Percentiles rank a stretch among this genome's conserved stretches.
Evolutionary conservation across 257 asterid species (phyloP).

Genomic region (Leonotis leonurus): DNA sequence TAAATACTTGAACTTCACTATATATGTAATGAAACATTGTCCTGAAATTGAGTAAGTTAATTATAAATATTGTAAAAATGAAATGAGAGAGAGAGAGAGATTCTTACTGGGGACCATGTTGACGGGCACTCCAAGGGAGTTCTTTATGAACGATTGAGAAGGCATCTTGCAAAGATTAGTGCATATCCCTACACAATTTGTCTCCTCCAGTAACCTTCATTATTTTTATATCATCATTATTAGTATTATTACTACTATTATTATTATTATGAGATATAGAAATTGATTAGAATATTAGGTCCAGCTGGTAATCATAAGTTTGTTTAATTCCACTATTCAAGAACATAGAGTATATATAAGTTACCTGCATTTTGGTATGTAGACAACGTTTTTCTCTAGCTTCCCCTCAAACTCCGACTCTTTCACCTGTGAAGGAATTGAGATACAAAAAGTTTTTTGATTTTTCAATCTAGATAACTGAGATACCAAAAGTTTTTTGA

Average conservation of each 20-base stretch:
- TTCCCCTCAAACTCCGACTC: constrained; percentile 63
- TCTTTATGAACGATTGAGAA: constrained; percentile 73
- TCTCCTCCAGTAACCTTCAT: constrained; percentile 76
- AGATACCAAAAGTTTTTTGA: neutral
- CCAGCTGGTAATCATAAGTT: too few relatives aligned
- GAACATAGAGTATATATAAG: too few relatives aligned
- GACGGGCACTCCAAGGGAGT: constrained; percentile 70
- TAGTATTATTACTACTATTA: neutral
- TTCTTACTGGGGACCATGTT: constrained; percentile 90
- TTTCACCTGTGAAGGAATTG: constrained; percentile 38
- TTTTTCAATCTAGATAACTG: neutral
- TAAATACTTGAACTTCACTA: too few relatives aligned
- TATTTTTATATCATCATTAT: neutral
- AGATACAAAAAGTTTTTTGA: neutral
- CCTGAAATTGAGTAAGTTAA: too few relatives aligned
- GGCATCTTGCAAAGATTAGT: constrained; percentile 94
- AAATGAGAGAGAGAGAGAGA: neutral
- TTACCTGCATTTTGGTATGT: constrained; percentile 89
- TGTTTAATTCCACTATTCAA: too few relatives aligned
- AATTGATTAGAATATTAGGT: too few relatives aligned
- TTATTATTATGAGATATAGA: too few relatives aligned
- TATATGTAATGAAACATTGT: too few relatives aligned
- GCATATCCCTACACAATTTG: constrained; percentile 95
- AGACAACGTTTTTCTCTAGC: constrained; percentile 69
- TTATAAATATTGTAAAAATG: too few relatives aligned